Evolutionary conservation across 2,329 filamentous ascomycete species (phyloP), one percentile per base, ranked within the genome.

Genomic region (Sporothrix phasma): DNA sequence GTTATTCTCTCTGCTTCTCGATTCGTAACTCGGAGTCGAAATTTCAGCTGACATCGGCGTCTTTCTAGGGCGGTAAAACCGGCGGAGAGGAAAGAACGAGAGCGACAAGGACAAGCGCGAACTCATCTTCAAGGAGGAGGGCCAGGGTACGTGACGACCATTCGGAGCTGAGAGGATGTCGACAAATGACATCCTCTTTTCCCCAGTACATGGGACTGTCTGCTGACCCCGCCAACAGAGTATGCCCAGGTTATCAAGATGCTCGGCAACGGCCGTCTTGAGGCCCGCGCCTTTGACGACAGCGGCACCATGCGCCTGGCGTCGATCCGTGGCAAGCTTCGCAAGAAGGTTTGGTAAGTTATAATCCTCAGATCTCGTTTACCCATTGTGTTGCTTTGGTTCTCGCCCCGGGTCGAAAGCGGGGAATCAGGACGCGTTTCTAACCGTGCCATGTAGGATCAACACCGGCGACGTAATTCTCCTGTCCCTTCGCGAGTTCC

Each of bases 101-200:
- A 95, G 94, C 80, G 94, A 97, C 83, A 96, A 97, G 76, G 92
- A 97, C 82, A 97, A 97, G 84, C 92, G 93, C 78, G 93, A 97
- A 79, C 84, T 97, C 73, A 93, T 91, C 74, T 97, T 97, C 87
- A 97, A 97, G 81, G 94, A 97, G 78, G 93, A 97, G 75, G 93
- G 93, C 70, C 93, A 97, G 82, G 87, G 64, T 65, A 49, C 4
- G 61, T 64, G 34, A 19, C 34, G 61, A 49, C 10, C 7, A 15
- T 31, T 2, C 19, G 29, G 13, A 45, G 41, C 22, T 11, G 29
- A 4, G 7, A 19, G 39, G 26, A 39, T 29, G 47, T 7, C 31
- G 4, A 31, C 37, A 13, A 41, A 22, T 10, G 51, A 22, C 37
- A 15, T 24, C 19, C 5, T 24, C 29, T 39, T 8, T 39, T 39